phyloP scores from a whole-genome alignment of 164 flowering plant genomes.

The Brasenia schreberi region DNA sequence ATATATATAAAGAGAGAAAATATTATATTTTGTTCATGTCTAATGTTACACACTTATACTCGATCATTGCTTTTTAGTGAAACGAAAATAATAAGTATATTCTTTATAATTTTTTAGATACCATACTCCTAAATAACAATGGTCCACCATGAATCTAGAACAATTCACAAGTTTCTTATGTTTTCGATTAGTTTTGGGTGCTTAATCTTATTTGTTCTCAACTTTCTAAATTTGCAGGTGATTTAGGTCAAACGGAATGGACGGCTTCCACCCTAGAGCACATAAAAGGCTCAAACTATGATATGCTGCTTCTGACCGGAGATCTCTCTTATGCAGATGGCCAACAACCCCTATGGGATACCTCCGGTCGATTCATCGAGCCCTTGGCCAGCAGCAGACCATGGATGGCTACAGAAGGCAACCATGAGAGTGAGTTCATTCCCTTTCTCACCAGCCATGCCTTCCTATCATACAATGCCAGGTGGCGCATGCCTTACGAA shows the following conservation, averaged over 20 bases:
- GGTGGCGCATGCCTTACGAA: slow-evolving; percentile 72
- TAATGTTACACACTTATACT: too few relatives aligned
- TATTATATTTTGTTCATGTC: too few relatives aligned
- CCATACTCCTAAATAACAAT: too few relatives aligned
- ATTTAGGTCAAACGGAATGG: slow-evolving; percentile 92
- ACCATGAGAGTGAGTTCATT: slow-evolving; percentile 61
- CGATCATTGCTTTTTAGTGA: too few relatives aligned
- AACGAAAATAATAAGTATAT: too few relatives aligned
- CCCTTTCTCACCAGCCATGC: slow-evolving; percentile 20
- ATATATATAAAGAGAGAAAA: too few relatives aligned
- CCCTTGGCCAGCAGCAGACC: slow-evolving; percentile 63
- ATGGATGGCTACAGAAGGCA: slow-evolving; percentile 90
- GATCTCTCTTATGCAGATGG: slow-evolving; percentile 76
- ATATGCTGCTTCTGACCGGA: slow-evolving; percentile 59
- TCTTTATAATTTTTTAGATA: too few relatives aligned
- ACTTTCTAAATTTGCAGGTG: slow-evolving; percentile 29
- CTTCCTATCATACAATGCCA: slow-evolving; percentile 58
- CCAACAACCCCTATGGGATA: slow-evolving; percentile 67
- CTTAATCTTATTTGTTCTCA: too few relatives aligned
- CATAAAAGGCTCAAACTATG: slow-evolving; percentile 35
- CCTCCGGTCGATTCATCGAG: slow-evolving; percentile 75
- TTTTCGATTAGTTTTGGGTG: too few relatives aligned
- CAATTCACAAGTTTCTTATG: not conserved
- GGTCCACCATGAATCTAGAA: too few relatives aligned
- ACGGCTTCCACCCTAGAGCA: slow-evolving; percentile 58